Percentiles rank a stretch among this genome's conserved stretches.
Conservation (phyloP, 2,329 filamentous ascomycete species). For the Pseudopyrenochaeta lycopersici region DNA sequence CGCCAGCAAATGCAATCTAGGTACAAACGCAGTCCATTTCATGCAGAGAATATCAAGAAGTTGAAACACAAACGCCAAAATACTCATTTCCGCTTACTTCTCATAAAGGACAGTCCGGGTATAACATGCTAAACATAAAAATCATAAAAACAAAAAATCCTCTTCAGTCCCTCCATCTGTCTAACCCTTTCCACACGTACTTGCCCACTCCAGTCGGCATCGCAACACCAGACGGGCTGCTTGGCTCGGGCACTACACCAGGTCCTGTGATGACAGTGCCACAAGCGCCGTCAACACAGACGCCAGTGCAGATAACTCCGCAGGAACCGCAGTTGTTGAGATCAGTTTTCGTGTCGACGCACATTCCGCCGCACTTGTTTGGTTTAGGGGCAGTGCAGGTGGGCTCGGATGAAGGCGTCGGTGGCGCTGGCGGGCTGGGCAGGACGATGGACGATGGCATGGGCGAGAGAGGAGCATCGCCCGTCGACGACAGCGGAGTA, state of each 20-base stretch:
- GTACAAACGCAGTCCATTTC: too few relatives aligned
- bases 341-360: neutral
- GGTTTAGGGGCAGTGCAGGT: neutral
- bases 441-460: neutral
- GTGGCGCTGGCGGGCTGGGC: neutral
- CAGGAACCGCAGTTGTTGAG: slow-evolving; percentile 3
- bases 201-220: neutral
- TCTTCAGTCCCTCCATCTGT: neutral
- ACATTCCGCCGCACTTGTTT: neutral
- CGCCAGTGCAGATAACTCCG: neutral
- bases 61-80: too few relatives aligned
- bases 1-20: too few relatives aligned
- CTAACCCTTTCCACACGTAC: neutral
- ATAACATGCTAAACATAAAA: neutral
- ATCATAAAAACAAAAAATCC: neutral
- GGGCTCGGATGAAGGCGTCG: neutral
- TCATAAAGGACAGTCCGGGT: too few relatives aligned
- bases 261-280: neutral
- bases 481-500: too few relatives aligned
- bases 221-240: neutral
- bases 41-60: too few relatives aligned
- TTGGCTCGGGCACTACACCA: neutral
- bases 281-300: neutral
- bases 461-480: neutral
- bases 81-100: too few relatives aligned